Base-by-base conservation (phyloP, 164 flowering plant species). In the Aristolochia fimbriata region DNA sequence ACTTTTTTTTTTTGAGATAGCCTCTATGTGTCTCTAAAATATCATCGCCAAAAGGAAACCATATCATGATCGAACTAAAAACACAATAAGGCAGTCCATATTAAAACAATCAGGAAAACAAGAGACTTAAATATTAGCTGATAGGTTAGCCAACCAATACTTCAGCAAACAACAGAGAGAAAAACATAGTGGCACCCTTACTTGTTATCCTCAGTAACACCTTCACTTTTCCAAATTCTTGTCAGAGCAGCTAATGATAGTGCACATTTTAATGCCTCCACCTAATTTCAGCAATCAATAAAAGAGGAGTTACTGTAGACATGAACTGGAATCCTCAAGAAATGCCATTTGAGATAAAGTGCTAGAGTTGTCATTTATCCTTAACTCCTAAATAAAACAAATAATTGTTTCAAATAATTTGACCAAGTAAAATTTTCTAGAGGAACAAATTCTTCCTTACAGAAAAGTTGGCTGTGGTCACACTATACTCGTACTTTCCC, bases 401-500 rank as follows among this genome's bases (percentile, higher is more conserved):
- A 37, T 5, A 27, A 10, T 37, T n/a, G 9, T 37, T 37, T 37
- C 43, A 37, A 37, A 37, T 37, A 37, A 37, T 37, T 37, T 37
- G 43, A 37, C 1, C 4, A 10, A 37, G 56, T 20, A 53, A 19
- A 1, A 17, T 47, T 49, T 19, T 19, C 52, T 41, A 33, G 20
- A 14, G 25, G 21, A 47, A 49, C 11, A n/a, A 47, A 8, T 15
- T 47, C 61, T 45, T 59, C 24, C 88, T 79, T 67, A 91, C 98
- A 91, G 82, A 59, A 62, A 92, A 92, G 67, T 92, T 92, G 23
- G 98, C 98, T 51, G 98, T 92, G 2, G 96, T 92, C 45, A 89
- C 98, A 76, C 98, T 92, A 64, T 92, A 92, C 66, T 92, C 98
- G 65, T 92, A 92, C 73, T 87, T 92, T 46, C 98, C 98, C 60